These are phyloP conservation scores for Sporothrix euskadiensis DNA, from an alignment of 2,329 filamentous ascomycete species.

Conservation along the genomic window DNA sequence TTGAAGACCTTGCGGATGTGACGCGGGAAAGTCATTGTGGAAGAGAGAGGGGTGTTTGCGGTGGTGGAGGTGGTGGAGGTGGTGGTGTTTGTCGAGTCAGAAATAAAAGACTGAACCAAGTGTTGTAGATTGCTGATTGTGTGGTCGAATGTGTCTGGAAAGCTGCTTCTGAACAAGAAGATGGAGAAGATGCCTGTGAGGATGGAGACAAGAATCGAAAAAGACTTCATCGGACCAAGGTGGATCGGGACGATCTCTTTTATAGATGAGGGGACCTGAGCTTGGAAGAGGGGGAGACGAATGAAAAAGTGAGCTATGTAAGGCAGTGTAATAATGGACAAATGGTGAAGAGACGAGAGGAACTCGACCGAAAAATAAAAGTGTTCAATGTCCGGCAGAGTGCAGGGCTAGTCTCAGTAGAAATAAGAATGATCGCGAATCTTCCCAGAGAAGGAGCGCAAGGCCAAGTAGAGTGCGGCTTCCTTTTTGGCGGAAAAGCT, in stretches of 20 bases:
- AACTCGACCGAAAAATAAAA: not conserved
- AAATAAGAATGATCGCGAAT: conserved; percentile 26
- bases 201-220: conserved; percentile 44
- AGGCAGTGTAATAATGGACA: not conserved
- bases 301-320: conserved; percentile 2
- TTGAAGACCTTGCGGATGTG: conserved; percentile 81
- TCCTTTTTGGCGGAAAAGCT: not conserved
- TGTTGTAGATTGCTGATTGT: conserved; percentile 35
- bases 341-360: conserved; percentile 10
- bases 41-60: conserved; percentile 46
- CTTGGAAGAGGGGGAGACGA: not conserved
- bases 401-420: conserved; percentile 12
- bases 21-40: conserved; percentile 67
- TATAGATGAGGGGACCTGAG: conserved; percentile 22
- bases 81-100: conserved; percentile 31
- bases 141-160: conserved; percentile 36
- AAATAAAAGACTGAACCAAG: conserved; percentile 30
- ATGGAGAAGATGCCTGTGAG: conserved; percentile 44
- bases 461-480: not conserved
- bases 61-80: conserved; percentile 28
- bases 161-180: conserved; percentile 25
- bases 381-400: not conserved
- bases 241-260: conserved; percentile 16
- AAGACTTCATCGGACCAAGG: conserved; percentile 41
- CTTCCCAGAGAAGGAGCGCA: not conserved